Conservation (phyloP, 352 stramenopile species). For the Phytopythium chamaehyphon region DNA sequence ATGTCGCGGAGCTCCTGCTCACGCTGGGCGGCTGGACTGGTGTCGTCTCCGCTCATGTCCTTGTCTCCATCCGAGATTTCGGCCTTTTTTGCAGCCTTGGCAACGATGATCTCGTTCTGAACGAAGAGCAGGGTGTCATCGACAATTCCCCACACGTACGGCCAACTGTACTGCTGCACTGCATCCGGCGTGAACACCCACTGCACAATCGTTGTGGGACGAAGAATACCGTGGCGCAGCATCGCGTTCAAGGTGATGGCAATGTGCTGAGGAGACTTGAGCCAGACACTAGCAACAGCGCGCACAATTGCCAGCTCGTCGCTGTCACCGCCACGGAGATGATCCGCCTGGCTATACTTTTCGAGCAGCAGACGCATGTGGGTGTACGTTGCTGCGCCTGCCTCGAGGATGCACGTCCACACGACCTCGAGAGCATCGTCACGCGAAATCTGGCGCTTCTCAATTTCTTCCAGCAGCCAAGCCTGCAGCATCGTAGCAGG, state of each 20-base stretch:
- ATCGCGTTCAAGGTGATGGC: constrained; percentile 78
- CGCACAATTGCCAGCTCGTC: constrained; percentile 62
- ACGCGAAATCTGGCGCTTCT: constrained; percentile 33
- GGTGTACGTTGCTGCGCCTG: constrained; percentile 76
- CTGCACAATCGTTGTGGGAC: constrained; percentile 62
- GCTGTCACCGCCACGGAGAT: constrained; percentile 35
- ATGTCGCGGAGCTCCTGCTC: constrained; percentile 50
- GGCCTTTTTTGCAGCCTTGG: constrained; percentile 23
- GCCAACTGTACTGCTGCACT: constrained; percentile 87
- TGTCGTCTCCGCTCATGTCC: constrained; percentile 39
- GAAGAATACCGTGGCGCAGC: constrained; percentile 63
- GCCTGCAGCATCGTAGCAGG: constrained; percentile 38
- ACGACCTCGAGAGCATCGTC: constrained; percentile 64
- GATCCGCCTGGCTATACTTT: constrained; percentile 59
- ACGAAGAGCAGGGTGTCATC: constrained; percentile 65
- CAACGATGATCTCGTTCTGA: constrained; percentile 27
- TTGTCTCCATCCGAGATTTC: constrained; percentile 33
- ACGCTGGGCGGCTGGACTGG: constrained; percentile 24
- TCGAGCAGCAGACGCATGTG: constrained; percentile 77
- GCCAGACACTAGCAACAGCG: constrained; percentile 67
- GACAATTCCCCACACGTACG: constrained; percentile 83
- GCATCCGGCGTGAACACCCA: constrained; percentile 81
- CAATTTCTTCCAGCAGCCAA: constrained; percentile 60
- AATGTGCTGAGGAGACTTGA: constrained; percentile 84
- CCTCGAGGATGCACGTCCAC: constrained; percentile 72